phyloP scores from a whole-genome alignment of 2,329 filamentous ascomycete genomes.

The Sphaerulina musiva region DNA sequence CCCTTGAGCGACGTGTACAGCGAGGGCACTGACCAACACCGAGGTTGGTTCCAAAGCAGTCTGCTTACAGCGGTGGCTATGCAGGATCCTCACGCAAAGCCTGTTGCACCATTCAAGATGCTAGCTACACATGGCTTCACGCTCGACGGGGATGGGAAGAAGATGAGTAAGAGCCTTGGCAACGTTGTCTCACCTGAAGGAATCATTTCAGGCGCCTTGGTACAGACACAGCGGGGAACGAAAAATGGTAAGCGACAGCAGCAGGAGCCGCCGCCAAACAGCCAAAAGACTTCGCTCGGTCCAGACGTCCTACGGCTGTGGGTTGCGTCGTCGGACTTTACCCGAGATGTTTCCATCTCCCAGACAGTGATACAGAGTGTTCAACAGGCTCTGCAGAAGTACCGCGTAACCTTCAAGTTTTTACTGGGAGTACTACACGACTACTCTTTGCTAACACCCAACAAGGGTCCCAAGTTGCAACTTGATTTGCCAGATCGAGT shows the following conservation, averaged over 20 bases:
- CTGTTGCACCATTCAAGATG: conserved; percentile 68
- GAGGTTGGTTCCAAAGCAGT: conserved; percentile 97
- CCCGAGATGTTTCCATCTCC: conserved; percentile 76
- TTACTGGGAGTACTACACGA: conserved; percentile 61
- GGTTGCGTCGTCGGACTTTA: conserved; percentile 89
- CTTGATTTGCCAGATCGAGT: conserved; percentile 55
- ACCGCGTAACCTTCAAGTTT: conserved; percentile 84
- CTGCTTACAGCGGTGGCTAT: conserved; percentile 76
- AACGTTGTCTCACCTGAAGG: conserved; percentile 76
- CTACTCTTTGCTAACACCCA: conserved; percentile 27
- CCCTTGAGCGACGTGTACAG: conserved; percentile 76
- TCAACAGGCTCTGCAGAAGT: conserved; percentile 73
- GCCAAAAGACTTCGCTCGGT: conserved; percentile 49
- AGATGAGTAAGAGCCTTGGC: conserved; percentile 97
- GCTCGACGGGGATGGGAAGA: conserved; percentile 80
- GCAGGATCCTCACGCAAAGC: conserved; percentile 40
- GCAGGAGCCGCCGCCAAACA: conserved; percentile 26
- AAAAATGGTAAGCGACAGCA: conserved; percentile 40
- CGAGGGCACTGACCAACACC: conserved; percentile 91
- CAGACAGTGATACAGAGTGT: conserved; percentile 68
- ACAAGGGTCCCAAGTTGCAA: conserved; percentile 6
- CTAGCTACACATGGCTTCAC: conserved; percentile 96
- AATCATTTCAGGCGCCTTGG: conserved; percentile 75
- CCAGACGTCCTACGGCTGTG: conserved; percentile 83
- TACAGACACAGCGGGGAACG: conserved; percentile 51